Percentiles rank a stretch among this genome's conserved stretches.
Evolutionary conservation across 2,329 filamentous ascomycete genomes (phyloP).

Genomic region (Fusarium clavum): DNA sequence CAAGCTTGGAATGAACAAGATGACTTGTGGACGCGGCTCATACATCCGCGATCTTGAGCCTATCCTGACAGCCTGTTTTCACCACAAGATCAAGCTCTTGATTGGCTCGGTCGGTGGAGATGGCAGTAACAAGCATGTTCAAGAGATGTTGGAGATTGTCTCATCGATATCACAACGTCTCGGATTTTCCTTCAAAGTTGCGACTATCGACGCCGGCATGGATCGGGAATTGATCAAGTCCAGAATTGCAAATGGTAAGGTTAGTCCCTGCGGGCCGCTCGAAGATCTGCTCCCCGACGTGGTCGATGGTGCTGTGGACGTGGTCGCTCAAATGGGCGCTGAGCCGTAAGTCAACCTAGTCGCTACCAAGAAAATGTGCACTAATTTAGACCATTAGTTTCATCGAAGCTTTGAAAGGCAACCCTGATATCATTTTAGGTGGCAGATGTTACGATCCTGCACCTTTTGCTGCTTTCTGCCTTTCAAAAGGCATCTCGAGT

Average conservation of each 20-base stretch:
- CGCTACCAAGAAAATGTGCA: not conserved
- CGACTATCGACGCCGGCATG: slow-evolving; percentile 51
- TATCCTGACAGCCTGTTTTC: slow-evolving; percentile 41
- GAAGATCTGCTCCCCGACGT: slow-evolving; percentile 45
- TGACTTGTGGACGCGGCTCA: slow-evolving; percentile 50
- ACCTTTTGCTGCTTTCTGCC: slow-evolving; percentile 54
- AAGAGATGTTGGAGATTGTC: slow-evolving; percentile 54
- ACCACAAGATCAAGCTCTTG: slow-evolving; percentile 42
- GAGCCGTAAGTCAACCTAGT: slow-evolving; percentile 26
- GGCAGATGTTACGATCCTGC: slow-evolving; percentile 55
- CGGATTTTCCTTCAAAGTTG: slow-evolving; percentile 48
- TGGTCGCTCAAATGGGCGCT: slow-evolving; percentile 42
- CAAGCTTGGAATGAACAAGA: slow-evolving; percentile 53
- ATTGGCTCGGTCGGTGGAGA: slow-evolving; percentile 57
- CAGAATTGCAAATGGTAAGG: slow-evolving; percentile 41
- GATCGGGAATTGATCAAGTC: slow-evolving; percentile 45
- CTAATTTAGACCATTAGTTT: slow-evolving; percentile 24
- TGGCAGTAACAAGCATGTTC: slow-evolving; percentile 53
- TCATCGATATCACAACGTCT: slow-evolving; percentile 47
- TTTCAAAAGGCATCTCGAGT: slow-evolving; percentile 46
- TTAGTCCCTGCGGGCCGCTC: slow-evolving; percentile 51
- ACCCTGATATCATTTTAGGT: slow-evolving; percentile 49
- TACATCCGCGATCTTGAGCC: slow-evolving; percentile 56
- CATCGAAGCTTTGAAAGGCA: slow-evolving; percentile 30
- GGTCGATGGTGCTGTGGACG: slow-evolving; percentile 35